Percentiles rank a stretch among this genome's conserved stretches.
phyloP scores from a whole-genome alignment of 108 stramenopile genomes.

The Bacterosira constricta region DNA sequence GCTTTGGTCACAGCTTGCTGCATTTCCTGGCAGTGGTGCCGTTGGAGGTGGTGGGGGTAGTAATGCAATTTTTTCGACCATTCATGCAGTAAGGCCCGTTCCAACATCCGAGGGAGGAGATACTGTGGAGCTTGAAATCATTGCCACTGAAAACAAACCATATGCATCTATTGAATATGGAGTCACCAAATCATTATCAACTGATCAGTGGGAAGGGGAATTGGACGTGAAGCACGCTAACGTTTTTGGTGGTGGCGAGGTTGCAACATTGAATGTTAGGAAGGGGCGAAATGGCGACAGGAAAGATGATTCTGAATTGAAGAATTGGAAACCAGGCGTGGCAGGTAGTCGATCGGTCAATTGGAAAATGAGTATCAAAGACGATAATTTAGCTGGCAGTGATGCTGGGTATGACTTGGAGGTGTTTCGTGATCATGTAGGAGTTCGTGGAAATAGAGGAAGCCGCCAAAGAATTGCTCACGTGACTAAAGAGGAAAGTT shows the following conservation, averaged over 20 bases:
- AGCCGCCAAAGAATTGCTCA: too few species aligned
- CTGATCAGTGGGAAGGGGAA: conserved; percentile 71
- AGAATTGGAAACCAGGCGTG: conserved; percentile 25
- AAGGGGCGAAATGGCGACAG: conserved; percentile 57
- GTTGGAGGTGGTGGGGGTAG: conserved; percentile 36
- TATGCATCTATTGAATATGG: conserved; percentile 80
- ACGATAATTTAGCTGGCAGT: conserved; percentile 67
- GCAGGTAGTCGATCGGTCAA: conserved; percentile 24
- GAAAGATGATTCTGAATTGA: neutral
- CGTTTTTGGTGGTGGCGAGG: conserved; percentile 83
- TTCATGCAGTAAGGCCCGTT: conserved; percentile 44
- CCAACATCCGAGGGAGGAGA: conserved; percentile 52
- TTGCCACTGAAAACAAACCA: conserved; percentile 76
- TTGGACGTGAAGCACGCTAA: conserved; percentile 48
- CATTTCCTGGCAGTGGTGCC: conserved; percentile 56
- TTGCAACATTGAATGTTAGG: conserved; percentile 60
- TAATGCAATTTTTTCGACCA: conserved; percentile 43
- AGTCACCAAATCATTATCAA: conserved; percentile 75
- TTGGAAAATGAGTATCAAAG: conserved; percentile 47
- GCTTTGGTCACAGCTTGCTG: conserved; percentile 31
- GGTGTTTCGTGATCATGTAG: conserved; percentile 74
- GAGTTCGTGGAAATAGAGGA: conserved; percentile 29
- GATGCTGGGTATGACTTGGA: conserved; percentile 75
- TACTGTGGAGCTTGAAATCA: conserved; percentile 68
- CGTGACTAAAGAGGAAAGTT: neutral